A percentile compares a stretch with the other conserved stretches of the same genome.
Evolutionary conservation across 1,139 yeast species (phyloP).

Genomic region (Blastobotrys raffinosifermentans): DNA sequence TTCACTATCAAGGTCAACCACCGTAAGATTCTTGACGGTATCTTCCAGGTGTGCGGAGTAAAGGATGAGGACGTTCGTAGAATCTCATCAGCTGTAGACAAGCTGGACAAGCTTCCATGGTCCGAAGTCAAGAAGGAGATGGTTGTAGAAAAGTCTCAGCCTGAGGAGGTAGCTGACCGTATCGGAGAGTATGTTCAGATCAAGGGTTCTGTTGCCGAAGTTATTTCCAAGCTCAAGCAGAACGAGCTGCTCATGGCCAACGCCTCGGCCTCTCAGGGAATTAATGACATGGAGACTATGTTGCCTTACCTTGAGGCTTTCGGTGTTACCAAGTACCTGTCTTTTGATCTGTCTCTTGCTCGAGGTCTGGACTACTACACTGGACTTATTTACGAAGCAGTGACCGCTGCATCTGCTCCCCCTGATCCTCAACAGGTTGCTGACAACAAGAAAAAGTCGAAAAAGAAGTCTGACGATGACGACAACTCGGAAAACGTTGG

Average conservation of each 20-base stretch:
- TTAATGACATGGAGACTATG: constrained; percentile 69
- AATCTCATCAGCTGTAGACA: constrained; percentile 92
- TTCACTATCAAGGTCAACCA: constrained; percentile 91
- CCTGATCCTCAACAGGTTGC: constrained; percentile 50
- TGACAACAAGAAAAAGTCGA: constrained; percentile 35
- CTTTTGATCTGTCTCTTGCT: constrained; percentile 90
- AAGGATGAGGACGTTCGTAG: constrained; percentile 88
- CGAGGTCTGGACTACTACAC: constrained; percentile 97
- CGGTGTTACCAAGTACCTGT: constrained; percentile 54
- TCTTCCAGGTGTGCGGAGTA: constrained; percentile 92
- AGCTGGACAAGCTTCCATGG: constrained; percentile 94
- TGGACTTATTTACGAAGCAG: constrained; percentile 93
- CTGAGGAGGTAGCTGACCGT: constrained; percentile 85
- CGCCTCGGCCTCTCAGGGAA: constrained; percentile 71
- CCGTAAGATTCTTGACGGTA: constrained; percentile 92
- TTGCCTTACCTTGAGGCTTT: constrained; percentile 79
- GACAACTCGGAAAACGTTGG: constrained; percentile 97
- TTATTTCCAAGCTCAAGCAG: constrained; percentile 48
- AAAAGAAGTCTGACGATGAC: constrained; percentile 46
- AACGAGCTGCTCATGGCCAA: constrained; percentile 57
- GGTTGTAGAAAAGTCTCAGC: constrained; percentile 81
- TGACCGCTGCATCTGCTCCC: constrained; percentile 90
- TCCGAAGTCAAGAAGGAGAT: constrained; percentile 87
- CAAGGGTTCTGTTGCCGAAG: constrained; percentile 69
- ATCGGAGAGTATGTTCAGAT: constrained; percentile 88